Conservation (phyloP, 164 flowering plant species). For the Tetrastigma voinierianum region DNA sequence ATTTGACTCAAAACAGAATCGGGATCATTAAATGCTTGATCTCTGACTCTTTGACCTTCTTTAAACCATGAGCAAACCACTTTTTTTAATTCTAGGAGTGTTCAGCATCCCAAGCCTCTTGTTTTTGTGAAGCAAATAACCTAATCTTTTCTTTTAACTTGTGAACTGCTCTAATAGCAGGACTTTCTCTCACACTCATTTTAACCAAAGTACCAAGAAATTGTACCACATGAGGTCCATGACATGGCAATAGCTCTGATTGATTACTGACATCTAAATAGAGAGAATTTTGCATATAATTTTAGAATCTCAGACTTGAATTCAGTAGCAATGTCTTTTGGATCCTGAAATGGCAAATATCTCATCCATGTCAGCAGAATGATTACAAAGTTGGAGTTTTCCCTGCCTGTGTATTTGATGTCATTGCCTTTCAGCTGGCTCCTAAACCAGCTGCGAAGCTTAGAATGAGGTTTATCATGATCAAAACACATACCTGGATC, state of each 20-base stretch:
- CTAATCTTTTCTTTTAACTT: constrained; percentile 81
- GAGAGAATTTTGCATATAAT: constrained; percentile 47
- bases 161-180: constrained; percentile 72
- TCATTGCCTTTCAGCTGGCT: constrained; percentile 49
- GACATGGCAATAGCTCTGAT: constrained; percentile 41
- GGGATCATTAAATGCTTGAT: constrained; percentile 60
- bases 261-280: constrained; percentile 43
- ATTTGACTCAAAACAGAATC: constrained; percentile 55
- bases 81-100: constrained; percentile 70
- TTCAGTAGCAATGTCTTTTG: constrained; percentile 44
- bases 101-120: constrained; percentile 69
- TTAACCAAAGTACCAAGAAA: constrained; percentile 60
- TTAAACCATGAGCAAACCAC: constrained; percentile 81
- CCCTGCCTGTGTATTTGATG: constrained; percentile 7
- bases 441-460: constrained; percentile 80
- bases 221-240: constrained; percentile 37
- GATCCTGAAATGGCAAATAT: constrained; percentile 71
- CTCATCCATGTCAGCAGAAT: constrained; percentile 93
- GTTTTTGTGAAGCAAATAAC: constrained; percentile 70
- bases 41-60: constrained; percentile 86
- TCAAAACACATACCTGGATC: constrained; percentile 11
- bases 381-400: constrained; percentile 33
- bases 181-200: constrained; percentile 45
- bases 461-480: constrained; percentile 37
- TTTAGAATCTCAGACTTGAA: constrained; percentile 49